These are phyloP conservation scores for Camellia oleifera DNA, from an alignment of 179 eudicot species.

Conservation along the genomic window DNA sequence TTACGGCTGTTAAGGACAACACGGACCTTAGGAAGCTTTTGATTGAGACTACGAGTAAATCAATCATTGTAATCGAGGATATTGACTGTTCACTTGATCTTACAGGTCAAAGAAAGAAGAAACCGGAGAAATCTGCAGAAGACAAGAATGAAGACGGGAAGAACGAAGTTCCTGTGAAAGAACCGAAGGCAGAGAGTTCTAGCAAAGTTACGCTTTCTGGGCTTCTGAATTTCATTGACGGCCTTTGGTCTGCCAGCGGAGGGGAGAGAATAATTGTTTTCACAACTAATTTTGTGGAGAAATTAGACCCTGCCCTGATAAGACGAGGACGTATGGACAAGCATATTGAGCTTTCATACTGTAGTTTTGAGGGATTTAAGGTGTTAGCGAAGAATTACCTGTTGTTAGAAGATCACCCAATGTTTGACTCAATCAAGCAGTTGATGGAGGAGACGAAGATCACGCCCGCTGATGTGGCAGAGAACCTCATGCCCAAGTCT, in stretches of 20 bases:
- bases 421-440: slow-evolving; percentile 15
- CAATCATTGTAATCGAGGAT: slow-evolving; percentile 33
- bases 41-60: slow-evolving; percentile 23
- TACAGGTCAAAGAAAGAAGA: slow-evolving; percentile 15
- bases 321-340: slow-evolving; percentile 32
- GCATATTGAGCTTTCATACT: slow-evolving; percentile 30
- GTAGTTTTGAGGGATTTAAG: slow-evolving; percentile 36
- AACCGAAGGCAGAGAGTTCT: not conserved
- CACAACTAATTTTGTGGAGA: slow-evolving; percentile 26
- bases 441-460: slow-evolving; percentile 22
- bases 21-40: slow-evolving; percentile 26
- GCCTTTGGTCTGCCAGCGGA: slow-evolving; percentile 24
- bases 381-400: slow-evolving; percentile 34
- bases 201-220: slow-evolving; percentile 24
- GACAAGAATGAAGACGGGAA: slow-evolving; percentile 2
- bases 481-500: slow-evolving; percentile 23
- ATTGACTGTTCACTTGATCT: slow-evolving; percentile 31
- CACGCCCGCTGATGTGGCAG: slow-evolving; percentile 34
- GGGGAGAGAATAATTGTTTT: slow-evolving; percentile 32
- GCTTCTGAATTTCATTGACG: slow-evolving; percentile 23
- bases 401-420: slow-evolving; percentile 20
- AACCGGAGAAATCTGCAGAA: slow-evolving; percentile 5
- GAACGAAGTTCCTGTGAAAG: not conserved
- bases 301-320: slow-evolving; percentile 34
- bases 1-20: slow-evolving; percentile 27